phyloP scores from a whole-genome alignment of 768 basidiomycete genomes.

The Russula ochroleuca region DNA sequence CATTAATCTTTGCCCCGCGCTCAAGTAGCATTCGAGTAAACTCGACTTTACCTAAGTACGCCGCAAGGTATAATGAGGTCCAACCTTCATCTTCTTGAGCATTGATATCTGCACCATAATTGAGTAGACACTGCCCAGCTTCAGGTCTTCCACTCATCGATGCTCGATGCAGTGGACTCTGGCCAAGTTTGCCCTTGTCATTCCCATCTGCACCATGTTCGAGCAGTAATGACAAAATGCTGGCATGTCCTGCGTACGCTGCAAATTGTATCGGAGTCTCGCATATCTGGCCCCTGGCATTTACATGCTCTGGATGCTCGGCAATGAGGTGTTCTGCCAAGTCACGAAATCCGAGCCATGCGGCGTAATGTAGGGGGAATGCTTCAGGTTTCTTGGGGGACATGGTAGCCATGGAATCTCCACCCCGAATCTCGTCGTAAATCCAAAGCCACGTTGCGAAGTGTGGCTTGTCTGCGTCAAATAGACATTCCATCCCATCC shows the following conservation, averaged over 20 bases:
- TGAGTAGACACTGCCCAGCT: not conserved
- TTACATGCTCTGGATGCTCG: not conserved
- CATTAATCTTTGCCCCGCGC: not conserved
- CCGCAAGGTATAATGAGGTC: not conserved
- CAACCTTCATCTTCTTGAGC: fast-evolving
- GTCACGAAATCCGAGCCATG: not conserved
- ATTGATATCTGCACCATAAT: not conserved
- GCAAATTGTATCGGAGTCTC: not conserved
- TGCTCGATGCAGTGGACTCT: not conserved
- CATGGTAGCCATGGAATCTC: no score
- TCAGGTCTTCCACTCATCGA: not conserved
- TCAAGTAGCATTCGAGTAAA: not conserved
- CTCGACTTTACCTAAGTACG: not conserved
- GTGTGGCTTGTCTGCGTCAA: no score
- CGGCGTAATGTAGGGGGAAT: not conserved
- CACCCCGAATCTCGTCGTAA: no score
- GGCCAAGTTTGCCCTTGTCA: no score
- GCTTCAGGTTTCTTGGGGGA: not conserved
- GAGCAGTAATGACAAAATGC: not conserved
- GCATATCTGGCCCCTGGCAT: not conserved
- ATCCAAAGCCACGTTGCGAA: no score
- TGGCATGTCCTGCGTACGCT: fast-evolving
- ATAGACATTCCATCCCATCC: no score
- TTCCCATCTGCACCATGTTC: not conserved
- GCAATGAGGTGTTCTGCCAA: not conserved